Conservation (phyloP, 1,139 yeast species). For the Pichia sp. region DNA sequence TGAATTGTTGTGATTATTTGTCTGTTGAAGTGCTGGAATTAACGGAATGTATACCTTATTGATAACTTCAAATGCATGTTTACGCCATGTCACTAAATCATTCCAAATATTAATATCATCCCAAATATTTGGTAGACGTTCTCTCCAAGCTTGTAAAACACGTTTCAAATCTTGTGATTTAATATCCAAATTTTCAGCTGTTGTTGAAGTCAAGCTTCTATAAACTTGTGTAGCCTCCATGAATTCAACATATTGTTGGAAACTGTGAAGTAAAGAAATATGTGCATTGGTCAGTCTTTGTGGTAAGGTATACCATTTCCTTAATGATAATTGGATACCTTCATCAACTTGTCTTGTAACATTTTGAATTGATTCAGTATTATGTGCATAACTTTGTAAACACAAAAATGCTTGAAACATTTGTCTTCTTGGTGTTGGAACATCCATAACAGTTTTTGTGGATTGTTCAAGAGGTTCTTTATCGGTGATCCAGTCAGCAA, state of each 20-base stretch:
- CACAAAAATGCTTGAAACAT: conserved; percentile 91
- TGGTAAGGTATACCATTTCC: conserved; percentile 93
- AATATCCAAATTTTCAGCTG: conserved; percentile 84
- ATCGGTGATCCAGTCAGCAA: conserved; percentile 97
- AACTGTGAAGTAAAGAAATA: conserved; percentile 81
- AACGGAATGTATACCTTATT: conserved; percentile 92
- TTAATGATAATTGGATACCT: conserved; percentile 86
- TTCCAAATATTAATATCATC: conserved; percentile 98
- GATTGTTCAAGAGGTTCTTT: conserved; percentile 92
- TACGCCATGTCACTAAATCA: conserved; percentile 96
- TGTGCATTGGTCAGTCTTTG: conserved; percentile 75
- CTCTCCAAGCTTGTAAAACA: conserved; percentile 96
- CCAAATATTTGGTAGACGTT: conserved; percentile 92
- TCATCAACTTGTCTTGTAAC: conserved; percentile 87
- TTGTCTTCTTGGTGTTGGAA: conserved; percentile 95
- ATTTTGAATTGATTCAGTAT: conserved; percentile 74
- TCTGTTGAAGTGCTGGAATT: conserved; percentile 79
- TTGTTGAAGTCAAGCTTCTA: conserved; percentile 81
- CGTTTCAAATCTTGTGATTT: conserved; percentile 92
- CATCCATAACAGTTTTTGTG: conserved; percentile 95
- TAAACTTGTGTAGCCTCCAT: conserved; percentile 97
- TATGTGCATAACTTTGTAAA: conserved; percentile 89
- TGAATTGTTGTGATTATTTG: conserved; percentile 63
- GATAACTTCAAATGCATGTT: conserved; percentile 96
- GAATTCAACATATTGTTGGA: conserved; percentile 96